phyloP scores from a whole-genome alignment of 352 stramenopile genomes.

The Phytophthora sp. region DNA sequence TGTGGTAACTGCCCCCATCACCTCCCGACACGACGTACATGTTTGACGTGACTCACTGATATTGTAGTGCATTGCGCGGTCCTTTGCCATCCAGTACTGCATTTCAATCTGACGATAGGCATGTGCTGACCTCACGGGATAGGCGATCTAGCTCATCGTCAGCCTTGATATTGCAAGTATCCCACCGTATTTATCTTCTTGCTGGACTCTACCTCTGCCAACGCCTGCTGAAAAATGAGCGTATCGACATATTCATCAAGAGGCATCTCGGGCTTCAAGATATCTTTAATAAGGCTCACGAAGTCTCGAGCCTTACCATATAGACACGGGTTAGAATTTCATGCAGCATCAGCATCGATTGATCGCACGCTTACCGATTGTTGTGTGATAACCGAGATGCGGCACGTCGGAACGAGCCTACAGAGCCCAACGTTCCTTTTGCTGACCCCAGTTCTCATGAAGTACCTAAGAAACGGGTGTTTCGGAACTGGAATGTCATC shows the following conservation, averaged over 20 bases:
- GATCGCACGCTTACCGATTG: too few relatives aligned
- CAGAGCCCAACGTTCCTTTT: slow-evolving; percentile 6
- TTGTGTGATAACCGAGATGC: neutral
- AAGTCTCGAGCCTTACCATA: neutral
- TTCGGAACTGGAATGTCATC: neutral
- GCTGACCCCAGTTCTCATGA: slow-evolving; percentile 14
- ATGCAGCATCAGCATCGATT: too few relatives aligned
- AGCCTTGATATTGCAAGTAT: neutral
- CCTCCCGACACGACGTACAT: neutral
- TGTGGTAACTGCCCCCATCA: neutral
- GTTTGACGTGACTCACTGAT: neutral
- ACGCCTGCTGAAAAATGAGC: neutral
- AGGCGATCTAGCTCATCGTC: neutral
- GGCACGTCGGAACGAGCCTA: neutral
- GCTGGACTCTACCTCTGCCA: neutral
- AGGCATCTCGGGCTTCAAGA: neutral
- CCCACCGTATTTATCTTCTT: neutral
- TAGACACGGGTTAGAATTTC: too few relatives aligned
- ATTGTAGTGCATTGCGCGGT: neutral
- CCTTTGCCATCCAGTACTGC: neutral
- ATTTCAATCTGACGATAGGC: neutral
- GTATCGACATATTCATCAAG: neutral
- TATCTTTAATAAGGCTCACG: neutral
- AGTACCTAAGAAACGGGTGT: slow-evolving; percentile 15
- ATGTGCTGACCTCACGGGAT: neutral